phyloP scores from a whole-genome alignment of 441 rosid genomes.

The Populus hybrid region DNA sequence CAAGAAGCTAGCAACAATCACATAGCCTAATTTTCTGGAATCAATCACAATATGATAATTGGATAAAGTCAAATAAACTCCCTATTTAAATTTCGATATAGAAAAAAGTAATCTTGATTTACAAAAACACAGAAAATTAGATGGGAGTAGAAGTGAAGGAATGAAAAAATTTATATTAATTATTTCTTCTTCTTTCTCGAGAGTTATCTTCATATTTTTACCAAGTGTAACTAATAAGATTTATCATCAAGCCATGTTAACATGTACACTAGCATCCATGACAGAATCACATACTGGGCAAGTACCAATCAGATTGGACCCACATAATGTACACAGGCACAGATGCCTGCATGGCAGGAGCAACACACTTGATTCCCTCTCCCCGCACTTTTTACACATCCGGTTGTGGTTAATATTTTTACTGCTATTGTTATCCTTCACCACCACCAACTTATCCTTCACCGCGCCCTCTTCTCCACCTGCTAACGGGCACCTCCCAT shows the following conservation, averaged over 20 bases:
- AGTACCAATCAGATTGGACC: constrained; percentile 50
- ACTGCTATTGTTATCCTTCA: too few relatives aligned
- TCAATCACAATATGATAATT: neutral
- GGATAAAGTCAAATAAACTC: neutral
- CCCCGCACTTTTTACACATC: constrained; percentile 57
- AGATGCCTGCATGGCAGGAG: constrained; percentile 80
- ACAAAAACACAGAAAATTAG: neutral
- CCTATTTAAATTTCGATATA: too few relatives aligned
- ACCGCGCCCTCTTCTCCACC: constrained; percentile 13
- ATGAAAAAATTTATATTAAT: constrained; percentile 7
- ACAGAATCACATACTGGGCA: constrained; percentile 64
- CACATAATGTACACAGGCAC: constrained; percentile 67
- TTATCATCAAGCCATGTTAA: constrained; percentile 49
- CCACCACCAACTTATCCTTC: constrained; percentile 8
- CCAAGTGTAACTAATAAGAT: neutral
- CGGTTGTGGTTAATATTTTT: neutral
- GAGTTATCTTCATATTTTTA: neutral
- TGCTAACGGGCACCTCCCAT: constrained; percentile 2
- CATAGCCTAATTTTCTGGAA: neutral
- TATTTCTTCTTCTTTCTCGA: neutral
- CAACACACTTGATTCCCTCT: constrained; percentile 64
- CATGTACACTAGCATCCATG: constrained; percentile 66
- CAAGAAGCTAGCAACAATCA: neutral
- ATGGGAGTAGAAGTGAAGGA: neutral
- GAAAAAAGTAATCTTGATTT: too few relatives aligned